Conservation (phyloP, 495 filamentous ascomycete species). For the Lasiosphaeria miniovina region DNA sequence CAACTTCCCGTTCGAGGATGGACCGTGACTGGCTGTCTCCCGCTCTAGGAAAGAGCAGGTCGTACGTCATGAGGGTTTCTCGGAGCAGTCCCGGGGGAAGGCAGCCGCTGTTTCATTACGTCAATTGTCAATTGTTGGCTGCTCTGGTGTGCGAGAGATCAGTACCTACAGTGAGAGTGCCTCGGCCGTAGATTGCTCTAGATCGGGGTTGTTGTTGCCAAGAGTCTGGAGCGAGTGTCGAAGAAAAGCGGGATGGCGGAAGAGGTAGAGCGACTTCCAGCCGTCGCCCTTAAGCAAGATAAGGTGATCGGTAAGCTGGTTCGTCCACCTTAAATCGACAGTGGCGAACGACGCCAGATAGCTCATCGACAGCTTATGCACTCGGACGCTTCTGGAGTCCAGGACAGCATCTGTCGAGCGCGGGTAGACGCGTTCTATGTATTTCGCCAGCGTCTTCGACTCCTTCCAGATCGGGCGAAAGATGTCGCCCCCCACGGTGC, state of each 20-base stretch:
- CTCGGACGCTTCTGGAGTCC: background rate
- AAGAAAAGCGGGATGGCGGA: constrained; percentile 12
- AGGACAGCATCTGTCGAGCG: background rate
- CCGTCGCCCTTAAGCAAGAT: background rate
- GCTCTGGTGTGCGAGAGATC: background rate
- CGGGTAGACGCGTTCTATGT: constrained; percentile 10
- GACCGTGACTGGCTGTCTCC: background rate
- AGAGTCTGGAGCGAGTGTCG: constrained; percentile 6
- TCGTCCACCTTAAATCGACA: constrained; percentile 7
- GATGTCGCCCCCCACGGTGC: constrained; percentile 7
- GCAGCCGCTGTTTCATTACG: constrained; percentile 6
- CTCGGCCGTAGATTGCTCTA: background rate
- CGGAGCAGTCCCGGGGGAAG: constrained; percentile 9
- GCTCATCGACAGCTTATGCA: constrained; percentile 8
- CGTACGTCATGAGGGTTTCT: constrained; percentile 11
- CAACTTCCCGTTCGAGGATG: constrained; percentile 7
- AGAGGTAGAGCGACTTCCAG: constrained; percentile 13
- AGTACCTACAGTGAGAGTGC: constrained; percentile 9
- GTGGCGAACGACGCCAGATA: constrained; percentile 5
- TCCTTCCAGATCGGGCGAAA: constrained; percentile 11
- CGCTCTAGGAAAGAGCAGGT: constrained; percentile 7
- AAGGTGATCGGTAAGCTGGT: constrained; percentile 13
- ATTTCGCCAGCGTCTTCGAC: constrained; percentile 1
- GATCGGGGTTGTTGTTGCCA: background rate
- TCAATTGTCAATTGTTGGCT: background rate